These are phyloP conservation scores for Skeletonema marinoi DNA, from an alignment of 108 stramenopile genomes.

Conservation along the genomic window DNA sequence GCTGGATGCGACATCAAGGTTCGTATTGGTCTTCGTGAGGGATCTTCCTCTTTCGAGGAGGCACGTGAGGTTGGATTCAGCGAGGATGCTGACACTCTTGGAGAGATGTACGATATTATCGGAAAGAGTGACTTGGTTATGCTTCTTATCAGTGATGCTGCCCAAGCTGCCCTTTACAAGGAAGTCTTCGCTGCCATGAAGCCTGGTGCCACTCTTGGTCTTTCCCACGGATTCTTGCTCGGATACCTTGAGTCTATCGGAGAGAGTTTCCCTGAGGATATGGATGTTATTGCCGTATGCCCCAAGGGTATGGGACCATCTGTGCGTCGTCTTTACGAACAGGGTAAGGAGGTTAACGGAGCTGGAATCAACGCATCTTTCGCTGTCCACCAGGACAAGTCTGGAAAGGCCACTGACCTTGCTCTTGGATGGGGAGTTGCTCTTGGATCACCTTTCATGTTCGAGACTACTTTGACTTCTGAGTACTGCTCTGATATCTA, in stretches of 20 bases:
- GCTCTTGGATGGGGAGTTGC: conserved; percentile 98
- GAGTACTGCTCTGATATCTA: conserved; percentile 98
- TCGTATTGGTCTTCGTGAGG: conserved; percentile 93
- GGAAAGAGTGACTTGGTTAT: conserved; percentile 93
- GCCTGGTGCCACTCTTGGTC: conserved; percentile 95
- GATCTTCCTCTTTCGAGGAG: conserved; percentile 89
- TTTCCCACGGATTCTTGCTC: conserved; percentile 96
- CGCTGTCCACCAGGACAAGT: conserved; percentile 94
- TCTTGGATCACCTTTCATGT: conserved; percentile 97
- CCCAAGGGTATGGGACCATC: conserved; percentile 99
- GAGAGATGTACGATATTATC: conserved; percentile 97
- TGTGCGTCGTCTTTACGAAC: conserved; percentile 98
- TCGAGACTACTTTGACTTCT: conserved; percentile 94
- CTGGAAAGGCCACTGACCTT: conserved; percentile 94
- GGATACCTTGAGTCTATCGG: conserved; percentile 96
- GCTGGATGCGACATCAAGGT: conserved; percentile 88
- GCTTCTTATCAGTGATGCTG: conserved; percentile 96
- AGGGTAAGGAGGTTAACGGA: conserved; percentile 98
- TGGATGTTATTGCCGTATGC: conserved; percentile 98
- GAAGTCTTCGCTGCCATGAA: conserved; percentile 97
- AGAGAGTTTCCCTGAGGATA: conserved; percentile 92
- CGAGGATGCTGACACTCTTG: conserved; percentile 92
- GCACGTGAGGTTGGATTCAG: conserved; percentile 90
- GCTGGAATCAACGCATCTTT: conserved; percentile 98
- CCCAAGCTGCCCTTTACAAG: conserved; percentile 94